These are phyloP conservation scores for Eucalyptus shirleyi DNA, from an alignment of 345 rosid genomes.

Conservation along the genomic window DNA sequence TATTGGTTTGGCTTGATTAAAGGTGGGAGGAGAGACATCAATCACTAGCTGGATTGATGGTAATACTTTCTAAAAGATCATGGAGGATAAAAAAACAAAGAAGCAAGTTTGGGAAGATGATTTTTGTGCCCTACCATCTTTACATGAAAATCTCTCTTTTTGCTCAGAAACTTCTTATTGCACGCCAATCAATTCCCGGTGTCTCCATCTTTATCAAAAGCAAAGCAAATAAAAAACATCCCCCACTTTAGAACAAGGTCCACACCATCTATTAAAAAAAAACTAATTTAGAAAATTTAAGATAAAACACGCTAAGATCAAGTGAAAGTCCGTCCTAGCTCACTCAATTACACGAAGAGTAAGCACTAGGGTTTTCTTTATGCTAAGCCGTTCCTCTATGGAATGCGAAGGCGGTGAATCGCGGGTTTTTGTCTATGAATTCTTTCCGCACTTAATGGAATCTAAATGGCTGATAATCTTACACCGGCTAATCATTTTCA, in stretches of 20 bases:
- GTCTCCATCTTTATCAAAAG: conserved; percentile 28
- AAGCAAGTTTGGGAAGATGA: conserved; percentile 25
- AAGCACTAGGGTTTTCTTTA: neutral
- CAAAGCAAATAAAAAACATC: neutral
- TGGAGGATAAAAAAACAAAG: neutral
- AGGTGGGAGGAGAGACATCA: neutral
- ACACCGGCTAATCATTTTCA: neutral
- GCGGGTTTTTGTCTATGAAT: neutral
- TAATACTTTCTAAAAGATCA: conserved; percentile 14
- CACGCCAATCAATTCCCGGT: conserved; percentile 17
- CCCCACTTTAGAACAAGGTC: neutral
- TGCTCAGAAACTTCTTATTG: conserved; percentile 27
- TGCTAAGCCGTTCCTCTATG: neutral
- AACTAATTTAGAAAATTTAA: neutral
- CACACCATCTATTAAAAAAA: neutral
- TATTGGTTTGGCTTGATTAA: neutral
- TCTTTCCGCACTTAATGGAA: neutral
- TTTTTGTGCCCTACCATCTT: conserved; percentile 41
- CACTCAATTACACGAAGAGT: neutral
- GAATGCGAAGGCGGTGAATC: neutral
- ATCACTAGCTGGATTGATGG: neutral
- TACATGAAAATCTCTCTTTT: conserved; percentile 18
- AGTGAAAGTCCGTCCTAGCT: neutral
- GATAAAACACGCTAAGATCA: neutral
- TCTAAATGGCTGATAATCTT: neutral